A percentile compares a stretch with the other conserved stretches of the same genome.
Evolutionary conservation across 225 moss, liverwort and hornwort species (phyloP).

Genomic region (Marchantia polymorpha): DNA sequence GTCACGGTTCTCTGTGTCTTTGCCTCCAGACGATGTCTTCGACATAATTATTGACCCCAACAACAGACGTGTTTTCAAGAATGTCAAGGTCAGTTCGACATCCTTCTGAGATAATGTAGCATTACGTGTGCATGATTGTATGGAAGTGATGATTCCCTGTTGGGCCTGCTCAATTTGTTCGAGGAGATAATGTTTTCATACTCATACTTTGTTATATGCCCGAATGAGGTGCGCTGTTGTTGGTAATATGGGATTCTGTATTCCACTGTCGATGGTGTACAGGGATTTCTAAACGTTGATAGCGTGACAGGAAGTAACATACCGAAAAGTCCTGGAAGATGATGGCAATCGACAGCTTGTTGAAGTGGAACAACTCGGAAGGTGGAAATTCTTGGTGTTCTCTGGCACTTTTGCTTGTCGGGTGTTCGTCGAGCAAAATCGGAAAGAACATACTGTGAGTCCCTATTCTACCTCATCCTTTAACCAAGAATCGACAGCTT

Average conservation of each 20-base stretch:
- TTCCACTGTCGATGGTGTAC: conserved; percentile 9
- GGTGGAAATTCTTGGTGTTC: conserved; percentile 82
- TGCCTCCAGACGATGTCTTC: conserved; percentile 69
- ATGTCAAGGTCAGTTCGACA: conserved; percentile 58
- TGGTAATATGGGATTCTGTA: not conserved
- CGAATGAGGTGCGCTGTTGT: not conserved
- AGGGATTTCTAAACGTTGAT: conserved; percentile 22
- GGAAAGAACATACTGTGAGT: conserved; percentile 52
- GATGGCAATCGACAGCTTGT: conserved; percentile 87
- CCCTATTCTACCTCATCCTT: not conserved
- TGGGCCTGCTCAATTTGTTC: not conserved
- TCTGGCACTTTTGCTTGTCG: conserved; percentile 70
- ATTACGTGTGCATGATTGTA: not conserved
- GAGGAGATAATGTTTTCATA: too few relatives aligned
- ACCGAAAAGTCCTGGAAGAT: conserved; percentile 78
- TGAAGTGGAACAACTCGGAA: conserved; percentile 89
- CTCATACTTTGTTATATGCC: not conserved
- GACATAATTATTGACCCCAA: conserved; percentile 84
- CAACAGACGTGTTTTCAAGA: conserved; percentile 85
- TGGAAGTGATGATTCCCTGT: not conserved
- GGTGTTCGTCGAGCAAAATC: conserved; percentile 72
- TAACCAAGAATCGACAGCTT: too few relatives aligned
- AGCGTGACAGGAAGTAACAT: conserved; percentile 69
- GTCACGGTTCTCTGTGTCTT: conserved; percentile 66
- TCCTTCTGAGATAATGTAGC: not conserved